A percentile compares a stretch with the other conserved stretches of the same genome.
Evolutionary conservation across 176 grass and related monocot genomes (phyloP).

Genomic region (Oryza coarctata): DNA sequence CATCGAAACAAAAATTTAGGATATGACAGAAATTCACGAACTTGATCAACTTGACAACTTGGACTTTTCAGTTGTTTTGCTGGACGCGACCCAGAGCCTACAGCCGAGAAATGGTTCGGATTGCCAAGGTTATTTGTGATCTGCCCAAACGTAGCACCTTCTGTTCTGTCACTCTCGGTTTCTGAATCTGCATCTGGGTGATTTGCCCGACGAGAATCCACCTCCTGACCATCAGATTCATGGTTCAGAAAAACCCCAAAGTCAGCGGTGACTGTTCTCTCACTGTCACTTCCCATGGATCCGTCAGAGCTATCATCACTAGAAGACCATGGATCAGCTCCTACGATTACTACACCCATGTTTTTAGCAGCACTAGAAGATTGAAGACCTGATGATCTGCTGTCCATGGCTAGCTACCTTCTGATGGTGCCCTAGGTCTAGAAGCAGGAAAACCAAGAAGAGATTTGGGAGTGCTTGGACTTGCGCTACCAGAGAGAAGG

Average conservation of each 20-base stretch:
- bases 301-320: background rate
- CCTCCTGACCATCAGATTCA: background rate
- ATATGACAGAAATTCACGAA: background rate
- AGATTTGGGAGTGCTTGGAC: no score
- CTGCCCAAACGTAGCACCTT: background rate
- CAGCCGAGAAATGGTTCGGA: background rate
- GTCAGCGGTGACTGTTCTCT: background rate
- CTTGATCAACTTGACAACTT: background rate
- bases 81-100: background rate
- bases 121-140: background rate
- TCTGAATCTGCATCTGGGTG: background rate
- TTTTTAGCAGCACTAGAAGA: background rate
- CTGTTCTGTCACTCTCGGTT: no score
- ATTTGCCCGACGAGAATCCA: background rate
- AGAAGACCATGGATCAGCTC: background rate
- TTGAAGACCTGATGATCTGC: background rate
- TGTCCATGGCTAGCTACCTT: background rate
- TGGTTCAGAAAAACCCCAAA: background rate
- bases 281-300: background rate
- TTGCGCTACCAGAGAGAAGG: no score
- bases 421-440: background rate
- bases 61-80: background rate
- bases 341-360: background rate
- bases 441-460: background rate
- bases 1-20: no score